Evolutionary conservation across 306 rosid genomes (phyloP), one percentile per base, ranked within the genome.

Genomic region (Fragaria iinumae): DNA sequence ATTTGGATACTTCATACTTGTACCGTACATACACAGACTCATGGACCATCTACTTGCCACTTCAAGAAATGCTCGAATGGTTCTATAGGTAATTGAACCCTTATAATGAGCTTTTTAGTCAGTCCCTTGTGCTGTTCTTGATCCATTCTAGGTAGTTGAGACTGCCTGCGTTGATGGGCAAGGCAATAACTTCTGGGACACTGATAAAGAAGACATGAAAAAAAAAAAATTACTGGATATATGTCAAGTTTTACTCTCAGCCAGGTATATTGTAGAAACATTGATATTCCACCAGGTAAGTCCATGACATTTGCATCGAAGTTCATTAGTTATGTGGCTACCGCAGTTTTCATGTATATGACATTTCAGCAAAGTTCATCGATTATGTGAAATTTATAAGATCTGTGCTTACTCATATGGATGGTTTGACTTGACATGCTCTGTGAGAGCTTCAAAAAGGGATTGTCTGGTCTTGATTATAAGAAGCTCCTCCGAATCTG

Each of bases 171-270:
- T 89, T 88, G 80, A 95, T 90, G 39, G 97, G 97, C 59, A 95
- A 85, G 70, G 97, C 88, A 36, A 95, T 92, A 62, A 95, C 99
- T 86, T 95, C 99, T 2, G 99, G 99, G 65, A 91, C 95, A 12
- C 99, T 95, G 92, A 76, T 25, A 41, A 29, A 78, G 74, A 84
- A 73, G 63, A 71, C 64, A 75, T 62, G 39, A 32, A 56, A 80
- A 59, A 76, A 60, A 64, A 62, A 72, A 47, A 63, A 32, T 57
- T 29, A 45, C 76, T 44, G 32, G 29, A 38, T 17, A 20, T 52
- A 13, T 23, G 27, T 32, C 17, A 8, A 70, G 25, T 3, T 53
- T 44, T 43, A 65, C 7, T 70, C 43, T 63, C 62, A 62, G 73
- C 48, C 56, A 20, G 39, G 67, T 48, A 72, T 48, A 8, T 50